These are phyloP conservation scores for Omphalea diandra DNA, from an alignment of 441 rosid genomes.

Conservation along the genomic window DNA sequence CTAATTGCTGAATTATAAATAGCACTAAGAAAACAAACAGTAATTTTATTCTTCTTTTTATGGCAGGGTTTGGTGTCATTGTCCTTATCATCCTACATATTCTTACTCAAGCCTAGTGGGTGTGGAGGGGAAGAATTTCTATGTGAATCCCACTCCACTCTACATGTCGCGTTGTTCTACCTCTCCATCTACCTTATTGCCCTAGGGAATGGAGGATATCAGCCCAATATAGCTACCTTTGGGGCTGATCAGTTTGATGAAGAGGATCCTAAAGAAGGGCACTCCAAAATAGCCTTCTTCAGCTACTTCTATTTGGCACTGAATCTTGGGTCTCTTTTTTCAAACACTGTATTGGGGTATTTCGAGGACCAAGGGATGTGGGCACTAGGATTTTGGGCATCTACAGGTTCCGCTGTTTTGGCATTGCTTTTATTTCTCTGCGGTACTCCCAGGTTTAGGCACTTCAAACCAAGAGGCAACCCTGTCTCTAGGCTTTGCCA, in stretches of 20 bases:
- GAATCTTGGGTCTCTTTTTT: slow-evolving; percentile 90
- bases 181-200: slow-evolving; percentile 83
- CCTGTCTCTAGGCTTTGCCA: slow-evolving; percentile 76
- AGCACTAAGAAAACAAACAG: neutral
- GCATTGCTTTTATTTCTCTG: slow-evolving; percentile 63
- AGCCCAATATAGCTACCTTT: slow-evolving; percentile 87
- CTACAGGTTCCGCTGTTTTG: slow-evolving; percentile 66
- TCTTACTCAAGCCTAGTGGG: slow-evolving; percentile 69
- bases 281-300: slow-evolving; percentile 76
- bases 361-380: slow-evolving; percentile 82
- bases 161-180: slow-evolving; percentile 61
- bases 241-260: slow-evolving; percentile 98
- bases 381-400: slow-evolving; percentile 87
- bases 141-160: slow-evolving; percentile 58
- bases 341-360: slow-evolving; percentile 83
- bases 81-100: slow-evolving; percentile 66
- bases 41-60: neutral
- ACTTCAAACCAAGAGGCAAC: slow-evolving; percentile 80
- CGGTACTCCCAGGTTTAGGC: slow-evolving; percentile 64
- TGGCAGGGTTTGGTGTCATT: slow-evolving; percentile 67
- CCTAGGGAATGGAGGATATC: slow-evolving; percentile 89
- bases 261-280: slow-evolving; percentile 63
- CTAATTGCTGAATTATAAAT: neutral
- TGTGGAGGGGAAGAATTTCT: slow-evolving; percentile 61
- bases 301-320: slow-evolving; percentile 92